Percentiles rank a stretch among this genome's conserved stretches.
These are phyloP conservation scores for Asterella californica DNA, from an alignment of 225 moss, liverwort and hornwort genomes.

Conservation along the genomic window DNA sequence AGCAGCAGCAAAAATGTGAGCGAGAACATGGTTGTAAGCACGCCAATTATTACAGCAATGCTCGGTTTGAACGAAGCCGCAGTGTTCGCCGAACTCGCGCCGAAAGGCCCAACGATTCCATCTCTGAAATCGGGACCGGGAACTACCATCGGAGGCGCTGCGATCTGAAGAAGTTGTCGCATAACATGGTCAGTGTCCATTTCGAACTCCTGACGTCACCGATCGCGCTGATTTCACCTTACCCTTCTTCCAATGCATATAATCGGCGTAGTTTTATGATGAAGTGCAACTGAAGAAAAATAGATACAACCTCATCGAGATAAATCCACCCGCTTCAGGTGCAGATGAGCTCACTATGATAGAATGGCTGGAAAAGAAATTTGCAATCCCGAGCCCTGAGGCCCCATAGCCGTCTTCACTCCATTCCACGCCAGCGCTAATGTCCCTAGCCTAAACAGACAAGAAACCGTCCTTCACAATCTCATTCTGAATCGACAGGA, in stretches of 20 bases:
- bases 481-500: neutral
- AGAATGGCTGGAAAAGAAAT: too few relatives aligned
- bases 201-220: neutral
- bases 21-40: conserved; percentile 90
- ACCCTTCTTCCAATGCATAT: too few relatives aligned
- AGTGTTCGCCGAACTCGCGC: neutral
- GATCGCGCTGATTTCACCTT: too few relatives aligned
- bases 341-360: too few relatives aligned
- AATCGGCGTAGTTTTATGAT: too few relatives aligned
- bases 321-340: neutral
- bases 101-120: conserved; percentile 1
- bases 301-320: neutral
- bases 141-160: neutral
- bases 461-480: neutral
- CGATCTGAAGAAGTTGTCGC: neutral
- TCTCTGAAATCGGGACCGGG: conserved; percentile 6
- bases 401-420: too few relatives aligned
- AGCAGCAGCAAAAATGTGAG: conserved; percentile 84
- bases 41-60: conserved; percentile 88
- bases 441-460: too few relatives aligned
- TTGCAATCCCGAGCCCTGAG: too few relatives aligned
- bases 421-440: too few relatives aligned
- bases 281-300: neutral
- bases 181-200: neutral
- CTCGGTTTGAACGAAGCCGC: conserved; percentile 71